Percentiles rank a stretch among this genome's conserved stretches.
Conservation (phyloP, 2,329 filamentous ascomycete species). For the Bertia moriformis region DNA sequence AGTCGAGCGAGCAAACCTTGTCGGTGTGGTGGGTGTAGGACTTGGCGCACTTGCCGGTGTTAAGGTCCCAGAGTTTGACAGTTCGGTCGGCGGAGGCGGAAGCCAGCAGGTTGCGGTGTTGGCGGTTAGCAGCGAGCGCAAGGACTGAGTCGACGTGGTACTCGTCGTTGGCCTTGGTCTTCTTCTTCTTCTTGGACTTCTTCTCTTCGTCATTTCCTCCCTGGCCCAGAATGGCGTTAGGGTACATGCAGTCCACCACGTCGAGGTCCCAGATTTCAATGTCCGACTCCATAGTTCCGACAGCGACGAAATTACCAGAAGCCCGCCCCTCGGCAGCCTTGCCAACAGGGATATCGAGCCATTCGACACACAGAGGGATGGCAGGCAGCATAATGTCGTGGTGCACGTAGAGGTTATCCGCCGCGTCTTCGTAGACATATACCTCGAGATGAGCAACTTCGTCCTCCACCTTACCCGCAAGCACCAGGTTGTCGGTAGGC, state of each 20-base stretch:
- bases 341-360: slow-evolving; percentile 82
- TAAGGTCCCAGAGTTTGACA: slow-evolving; percentile 93
- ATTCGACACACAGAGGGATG: slow-evolving; percentile 88
- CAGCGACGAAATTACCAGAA: slow-evolving; percentile 78
- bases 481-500: slow-evolving; percentile 78
- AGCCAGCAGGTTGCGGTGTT: slow-evolving; percentile 85
- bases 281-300: slow-evolving; percentile 94
- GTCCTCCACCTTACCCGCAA: slow-evolving; percentile 89
- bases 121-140: slow-evolving; percentile 77
- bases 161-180: slow-evolving; percentile 72
- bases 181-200: slow-evolving; percentile 86
- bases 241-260: slow-evolving; percentile 93
- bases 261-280: slow-evolving; percentile 98
- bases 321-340: slow-evolving; percentile 40
- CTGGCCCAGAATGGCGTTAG: slow-evolving; percentile 65
- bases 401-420: slow-evolving; percentile 95
- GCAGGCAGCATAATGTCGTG: slow-evolving; percentile 98
- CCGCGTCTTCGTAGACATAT: slow-evolving; percentile 90
- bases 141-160: slow-evolving; percentile 93
- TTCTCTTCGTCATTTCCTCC: slow-evolving; percentile 27
- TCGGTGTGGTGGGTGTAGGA: slow-evolving; percentile 93
- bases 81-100: slow-evolving; percentile 94
- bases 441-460: slow-evolving; percentile 93
- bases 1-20: slow-evolving; percentile 91
- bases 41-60: slow-evolving; percentile 82